Conservation (phyloP, 108 stramenopile species). For the Cyclostephanos invisitatus region DNA sequence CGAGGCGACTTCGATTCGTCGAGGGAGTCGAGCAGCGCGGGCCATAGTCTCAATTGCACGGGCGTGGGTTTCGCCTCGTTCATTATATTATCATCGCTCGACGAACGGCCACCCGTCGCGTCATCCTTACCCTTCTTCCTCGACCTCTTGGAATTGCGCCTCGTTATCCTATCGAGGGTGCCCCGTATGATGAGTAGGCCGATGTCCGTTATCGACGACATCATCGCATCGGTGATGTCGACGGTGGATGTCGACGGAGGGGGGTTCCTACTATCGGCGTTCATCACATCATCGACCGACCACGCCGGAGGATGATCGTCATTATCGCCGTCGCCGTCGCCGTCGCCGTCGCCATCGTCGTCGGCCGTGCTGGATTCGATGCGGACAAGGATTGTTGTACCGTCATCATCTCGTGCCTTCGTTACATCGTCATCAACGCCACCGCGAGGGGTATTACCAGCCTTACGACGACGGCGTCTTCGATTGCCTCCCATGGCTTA, state of each 20-base stretch:
- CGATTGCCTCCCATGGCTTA: constrained; percentile 4
- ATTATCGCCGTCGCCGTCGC: no score
- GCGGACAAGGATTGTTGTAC: not conserved
- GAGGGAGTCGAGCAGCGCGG: constrained; percentile 41
- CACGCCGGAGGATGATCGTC: constrained; percentile 14
- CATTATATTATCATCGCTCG: not conserved
- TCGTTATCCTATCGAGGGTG: constrained; percentile 26
- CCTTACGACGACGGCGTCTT: not conserved
- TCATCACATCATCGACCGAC: constrained; percentile 19
- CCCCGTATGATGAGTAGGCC: constrained; percentile 24
- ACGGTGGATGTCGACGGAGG: not conserved
- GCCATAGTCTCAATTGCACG: constrained; percentile 71
- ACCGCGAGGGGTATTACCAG: not conserved
- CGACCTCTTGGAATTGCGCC: constrained; percentile 8
- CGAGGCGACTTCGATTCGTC: not conserved
- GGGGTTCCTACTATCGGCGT: constrained; percentile 5
- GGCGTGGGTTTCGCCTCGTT: constrained; percentile 44
- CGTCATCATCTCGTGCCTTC: not conserved
- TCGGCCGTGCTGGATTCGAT: constrained; percentile 3
- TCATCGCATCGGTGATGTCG: not conserved
- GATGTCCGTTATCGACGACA: constrained; percentile 13
- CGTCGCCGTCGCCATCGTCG: not conserved
- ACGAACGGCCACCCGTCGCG: not conserved
- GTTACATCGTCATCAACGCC: not conserved
- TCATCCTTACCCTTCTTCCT: constrained; percentile 9